Evolutionary conservation across 352 stramenopile species (phyloP).

Genomic region (Globisporangium middletonii): DNA sequence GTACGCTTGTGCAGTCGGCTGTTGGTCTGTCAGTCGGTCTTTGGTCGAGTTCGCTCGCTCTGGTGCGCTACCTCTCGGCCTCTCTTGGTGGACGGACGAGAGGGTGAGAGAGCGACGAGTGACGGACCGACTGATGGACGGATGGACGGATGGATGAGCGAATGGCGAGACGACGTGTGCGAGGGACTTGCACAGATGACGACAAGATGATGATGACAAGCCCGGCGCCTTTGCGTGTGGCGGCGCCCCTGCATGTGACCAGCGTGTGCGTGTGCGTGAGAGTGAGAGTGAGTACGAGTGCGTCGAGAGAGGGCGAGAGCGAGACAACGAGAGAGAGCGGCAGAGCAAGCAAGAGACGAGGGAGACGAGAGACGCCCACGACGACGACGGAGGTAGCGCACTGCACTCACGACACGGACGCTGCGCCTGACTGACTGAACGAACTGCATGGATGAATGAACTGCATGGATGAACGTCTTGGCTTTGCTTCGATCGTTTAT

Average conservation of each 20-base stretch:
- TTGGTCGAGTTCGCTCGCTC: background rate
- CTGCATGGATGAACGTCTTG: too few relatives aligned
- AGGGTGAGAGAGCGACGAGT: background rate
- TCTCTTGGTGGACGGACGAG: background rate
- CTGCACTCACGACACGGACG: background rate
- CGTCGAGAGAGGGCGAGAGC: background rate
- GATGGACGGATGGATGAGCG: background rate
- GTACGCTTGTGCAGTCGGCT: background rate
- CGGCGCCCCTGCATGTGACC: background rate
- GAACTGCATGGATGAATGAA: too few relatives aligned
- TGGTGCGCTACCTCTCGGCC: background rate
- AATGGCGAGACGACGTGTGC: constrained; percentile 4
- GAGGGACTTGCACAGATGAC: constrained; percentile 46
- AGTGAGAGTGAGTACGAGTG: constrained; percentile 1
- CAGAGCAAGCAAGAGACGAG: background rate
- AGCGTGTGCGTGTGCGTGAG: constrained; percentile 3
- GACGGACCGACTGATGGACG: background rate
- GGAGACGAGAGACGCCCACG: background rate
- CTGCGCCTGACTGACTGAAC: background rate
- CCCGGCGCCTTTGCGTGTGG: background rate
- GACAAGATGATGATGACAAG: constrained; percentile 3
- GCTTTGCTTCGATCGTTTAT: too few relatives aligned
- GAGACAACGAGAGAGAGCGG: background rate
- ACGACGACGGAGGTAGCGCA: background rate
- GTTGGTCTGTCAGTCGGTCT: background rate